Evolutionary conservation across 148 eudicot genomes (phyloP), one percentile per base, ranked within the genome.

Genomic region (Persicaria maculosa): DNA sequence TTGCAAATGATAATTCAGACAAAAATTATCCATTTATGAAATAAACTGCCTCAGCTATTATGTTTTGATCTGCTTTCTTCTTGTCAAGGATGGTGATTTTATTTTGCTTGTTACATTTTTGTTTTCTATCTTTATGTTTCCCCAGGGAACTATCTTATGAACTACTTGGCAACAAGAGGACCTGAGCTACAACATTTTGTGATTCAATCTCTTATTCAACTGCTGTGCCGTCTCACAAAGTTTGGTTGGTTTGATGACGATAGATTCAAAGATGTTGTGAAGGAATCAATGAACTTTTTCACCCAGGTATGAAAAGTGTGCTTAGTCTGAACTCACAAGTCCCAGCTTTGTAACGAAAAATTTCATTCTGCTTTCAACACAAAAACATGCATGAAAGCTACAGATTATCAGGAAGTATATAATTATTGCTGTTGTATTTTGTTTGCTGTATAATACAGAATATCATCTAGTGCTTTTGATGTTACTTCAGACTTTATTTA

Each of bases 171-270:
- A 75, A 82, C 81, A 69, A 90, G 97, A 89, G 93, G 99, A 68
- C 89, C 91, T 50, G 87, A 89, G 59, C 78, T 92, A 87, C 90
- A 92, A 81, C 81, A 87, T 77, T 92, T 90, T 82, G 93, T 90
- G 43, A 85, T 78, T 79, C 92, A 82, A 82, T 92, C 97, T 43
- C 76, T 95, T 59, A 85, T 95, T 79, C 97, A 86, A 78, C 86
- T 95, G 72, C 81, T 90, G 68, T 87, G 96, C 73, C 97, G 97
- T 64, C 77, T 95, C 77, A 86, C 92, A 68, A 95, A 95, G 81
- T 68, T 90, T 83, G 87, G 97, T 70, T 95, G 99, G 99, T 84
- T 92, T 74, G 97, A 88, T 16, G 97, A 92, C 80, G 94, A 86
- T 75, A 89, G 77, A 79, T 92, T 92, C 80, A 86, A 77, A 80